phyloP scores from a whole-genome alignment of 1,139 yeast genomes.

The Blastobotrys petasosporus region DNA sequence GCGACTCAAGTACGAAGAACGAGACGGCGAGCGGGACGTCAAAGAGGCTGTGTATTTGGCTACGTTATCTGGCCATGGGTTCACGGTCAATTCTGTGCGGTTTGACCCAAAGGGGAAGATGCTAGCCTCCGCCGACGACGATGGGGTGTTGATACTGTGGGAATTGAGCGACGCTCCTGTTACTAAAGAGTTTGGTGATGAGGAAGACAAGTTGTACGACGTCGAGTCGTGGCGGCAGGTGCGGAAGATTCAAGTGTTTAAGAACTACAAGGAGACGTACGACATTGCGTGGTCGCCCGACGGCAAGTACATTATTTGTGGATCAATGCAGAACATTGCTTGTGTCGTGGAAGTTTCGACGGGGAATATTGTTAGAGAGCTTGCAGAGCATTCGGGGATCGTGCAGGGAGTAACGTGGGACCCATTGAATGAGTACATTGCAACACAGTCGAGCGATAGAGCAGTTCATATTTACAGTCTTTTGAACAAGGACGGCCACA shows the following conservation, averaged over 20 bases:
- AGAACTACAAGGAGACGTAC: constrained; percentile 58
- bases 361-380: constrained; percentile 56
- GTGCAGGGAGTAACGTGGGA: constrained; percentile 98
- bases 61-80: constrained; percentile 81
- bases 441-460: constrained; percentile 88
- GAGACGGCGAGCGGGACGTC: constrained; percentile 17
- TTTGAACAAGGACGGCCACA: constrained; percentile 33
- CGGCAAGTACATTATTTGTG: constrained; percentile 67
- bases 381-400: constrained; percentile 75
- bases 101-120: constrained; percentile 55
- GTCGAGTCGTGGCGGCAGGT: constrained; percentile 67
- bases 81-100: constrained; percentile 88
- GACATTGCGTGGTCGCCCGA: constrained; percentile 92
- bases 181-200: constrained; percentile 49
- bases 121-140: constrained; percentile 92
- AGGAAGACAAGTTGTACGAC: constrained; percentile 22
- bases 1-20: constrained; percentile 26
- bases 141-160: constrained; percentile 85
- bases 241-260: constrained; percentile 15
- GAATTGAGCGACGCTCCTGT: constrained; percentile 38
- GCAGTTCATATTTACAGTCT: constrained; percentile 61
- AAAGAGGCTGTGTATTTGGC: constrained; percentile 44
- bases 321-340: constrained; percentile 83
- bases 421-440: constrained; percentile 67
- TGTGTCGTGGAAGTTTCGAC: constrained; percentile 56